A percentile compares a stretch with the other conserved stretches of the same genome.
These are phyloP conservation scores for Lathyrus oleraceus DNA, from an alignment of 306 rosid species.

Conservation along the genomic window DNA sequence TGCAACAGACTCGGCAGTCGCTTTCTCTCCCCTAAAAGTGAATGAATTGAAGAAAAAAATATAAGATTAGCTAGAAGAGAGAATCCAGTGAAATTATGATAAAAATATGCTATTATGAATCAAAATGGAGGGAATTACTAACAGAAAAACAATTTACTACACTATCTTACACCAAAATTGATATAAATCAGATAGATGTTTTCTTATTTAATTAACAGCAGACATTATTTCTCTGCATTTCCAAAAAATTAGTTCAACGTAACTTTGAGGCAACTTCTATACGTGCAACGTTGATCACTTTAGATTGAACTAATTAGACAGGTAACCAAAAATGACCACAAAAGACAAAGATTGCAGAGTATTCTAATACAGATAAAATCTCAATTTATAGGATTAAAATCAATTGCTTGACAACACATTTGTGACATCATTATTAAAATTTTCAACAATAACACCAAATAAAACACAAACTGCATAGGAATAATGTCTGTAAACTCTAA, in stretches of 20 bases:
- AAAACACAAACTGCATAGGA: slow-evolving; percentile 8
- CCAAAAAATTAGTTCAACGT: slow-evolving; percentile 23
- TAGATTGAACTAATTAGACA: slow-evolving; percentile 15
- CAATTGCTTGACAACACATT: background rate
- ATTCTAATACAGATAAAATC: slow-evolving; percentile 14
- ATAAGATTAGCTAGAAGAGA: slow-evolving; percentile 23
- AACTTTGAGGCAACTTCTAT: background rate
- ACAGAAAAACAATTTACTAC: slow-evolving; percentile 3
- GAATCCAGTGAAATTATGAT: slow-evolving; percentile 13
- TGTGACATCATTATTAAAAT: slow-evolving; percentile 13
- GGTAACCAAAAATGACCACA: slow-evolving; percentile 5
- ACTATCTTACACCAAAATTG: slow-evolving; percentile 20
- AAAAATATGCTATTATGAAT: slow-evolving; percentile 5
- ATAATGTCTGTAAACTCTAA: slow-evolving; percentile 22
- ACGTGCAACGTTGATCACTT: slow-evolving; percentile 1
- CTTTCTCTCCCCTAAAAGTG: slow-evolving; percentile 80
- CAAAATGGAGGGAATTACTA: slow-evolving; percentile 15
- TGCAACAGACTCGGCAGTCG: slow-evolving; percentile 83
- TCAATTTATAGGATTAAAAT: slow-evolving; percentile 6
- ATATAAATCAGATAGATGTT: background rate
- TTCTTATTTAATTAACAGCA: slow-evolving; percentile 19
- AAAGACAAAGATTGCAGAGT: slow-evolving; percentile 22
- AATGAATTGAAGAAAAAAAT: slow-evolving; percentile 36
- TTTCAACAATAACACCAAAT: slow-evolving; percentile 12
- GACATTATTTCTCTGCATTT: slow-evolving; percentile 21